A percentile compares a stretch with the other conserved stretches of the same genome.
Conservation (phyloP, 2,329 filamentous ascomycete genomes). For the Xylaria sp. region DNA sequence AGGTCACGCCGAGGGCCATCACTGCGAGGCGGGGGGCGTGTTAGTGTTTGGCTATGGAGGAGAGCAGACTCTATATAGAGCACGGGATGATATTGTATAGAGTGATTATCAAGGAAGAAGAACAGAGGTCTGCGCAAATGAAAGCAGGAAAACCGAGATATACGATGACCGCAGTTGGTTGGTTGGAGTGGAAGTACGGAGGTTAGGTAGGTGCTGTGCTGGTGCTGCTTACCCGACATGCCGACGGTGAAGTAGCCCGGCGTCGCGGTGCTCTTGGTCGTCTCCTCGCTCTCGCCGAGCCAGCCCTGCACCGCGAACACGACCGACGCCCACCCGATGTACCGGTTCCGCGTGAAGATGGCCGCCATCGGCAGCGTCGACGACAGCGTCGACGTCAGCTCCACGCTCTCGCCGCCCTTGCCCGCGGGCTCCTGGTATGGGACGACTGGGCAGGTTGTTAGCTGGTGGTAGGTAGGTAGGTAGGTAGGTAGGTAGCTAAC, state of each 20-base stretch:
- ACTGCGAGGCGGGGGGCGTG: constrained; percentile 44
- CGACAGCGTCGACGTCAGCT: constrained; percentile 71
- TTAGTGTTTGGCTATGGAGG: no score
- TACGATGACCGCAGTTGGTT: neutral
- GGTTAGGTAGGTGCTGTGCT: no score
- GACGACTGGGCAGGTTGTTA: constrained; percentile 65
- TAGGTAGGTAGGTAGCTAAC: neutral
- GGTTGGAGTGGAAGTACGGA: no score
- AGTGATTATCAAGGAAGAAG: constrained; percentile 2
- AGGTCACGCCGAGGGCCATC: constrained; percentile 60
- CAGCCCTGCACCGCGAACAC: constrained; percentile 76
- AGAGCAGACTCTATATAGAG: no score
- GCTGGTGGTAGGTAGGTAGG: constrained; percentile 1
- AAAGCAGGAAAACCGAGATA: neutral
- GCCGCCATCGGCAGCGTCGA: constrained; percentile 94
- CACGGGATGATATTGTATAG: no score
- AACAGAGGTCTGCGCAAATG: no score
- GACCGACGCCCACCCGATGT: constrained; percentile 71
- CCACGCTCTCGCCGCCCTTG: constrained; percentile 62
- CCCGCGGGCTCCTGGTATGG: constrained; percentile 79
- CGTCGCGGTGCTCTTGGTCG: constrained; percentile 65
- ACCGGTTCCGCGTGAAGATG: constrained; percentile 91
- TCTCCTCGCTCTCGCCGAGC: constrained; percentile 73
- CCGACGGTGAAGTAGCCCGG: constrained; percentile 73
- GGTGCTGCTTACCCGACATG: constrained; percentile 69